Evolutionary conservation across 495 filamentous ascomycete genomes (phyloP).

Genomic region (Melanomma pulvis-pyrius): DNA sequence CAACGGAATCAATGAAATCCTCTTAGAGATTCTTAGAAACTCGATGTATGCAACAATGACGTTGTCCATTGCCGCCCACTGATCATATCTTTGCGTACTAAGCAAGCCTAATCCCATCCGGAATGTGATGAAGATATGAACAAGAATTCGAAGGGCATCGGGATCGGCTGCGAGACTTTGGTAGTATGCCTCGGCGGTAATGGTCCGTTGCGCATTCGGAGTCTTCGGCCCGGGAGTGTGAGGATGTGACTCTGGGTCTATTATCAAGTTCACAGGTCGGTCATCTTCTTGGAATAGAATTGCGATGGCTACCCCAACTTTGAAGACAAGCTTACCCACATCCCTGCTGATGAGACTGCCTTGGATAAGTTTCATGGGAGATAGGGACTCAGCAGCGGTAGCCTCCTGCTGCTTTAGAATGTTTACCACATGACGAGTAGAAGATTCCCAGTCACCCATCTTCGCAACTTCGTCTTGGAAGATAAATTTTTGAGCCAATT

Average conservation of each 20-base stretch:
- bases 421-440: slow-evolving; percentile 55
- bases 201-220: not conserved
- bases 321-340: slow-evolving; percentile 58
- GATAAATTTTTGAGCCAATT: slow-evolving; percentile 50
- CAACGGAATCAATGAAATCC: slow-evolving; percentile 76
- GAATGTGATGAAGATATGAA: slow-evolving; percentile 60
- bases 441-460: slow-evolving; percentile 54
- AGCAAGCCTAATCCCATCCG: slow-evolving; percentile 47
- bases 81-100: slow-evolving; percentile 40
- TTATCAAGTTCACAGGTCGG: slow-evolving; percentile 15
- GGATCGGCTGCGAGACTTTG: slow-evolving; percentile 49
- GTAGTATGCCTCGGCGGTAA: slow-evolving; percentile 21
- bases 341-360: slow-evolving; percentile 64
- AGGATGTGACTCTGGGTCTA: slow-evolving; percentile 11
- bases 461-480: slow-evolving; percentile 58
- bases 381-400: slow-evolving; percentile 53
- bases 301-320: slow-evolving; percentile 61
- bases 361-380: slow-evolving; percentile 66
- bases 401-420: slow-evolving; percentile 53
- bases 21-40: slow-evolving; percentile 66
- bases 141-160: slow-evolving; percentile 60
- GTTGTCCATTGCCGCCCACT: slow-evolving; percentile 57
- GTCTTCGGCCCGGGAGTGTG: not conserved
- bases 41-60: slow-evolving; percentile 81
- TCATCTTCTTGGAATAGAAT: slow-evolving; percentile 54